Base-by-base conservation (phyloP, 2,329 filamentous ascomycete species). In the Colletotrichum sp. region DNA sequence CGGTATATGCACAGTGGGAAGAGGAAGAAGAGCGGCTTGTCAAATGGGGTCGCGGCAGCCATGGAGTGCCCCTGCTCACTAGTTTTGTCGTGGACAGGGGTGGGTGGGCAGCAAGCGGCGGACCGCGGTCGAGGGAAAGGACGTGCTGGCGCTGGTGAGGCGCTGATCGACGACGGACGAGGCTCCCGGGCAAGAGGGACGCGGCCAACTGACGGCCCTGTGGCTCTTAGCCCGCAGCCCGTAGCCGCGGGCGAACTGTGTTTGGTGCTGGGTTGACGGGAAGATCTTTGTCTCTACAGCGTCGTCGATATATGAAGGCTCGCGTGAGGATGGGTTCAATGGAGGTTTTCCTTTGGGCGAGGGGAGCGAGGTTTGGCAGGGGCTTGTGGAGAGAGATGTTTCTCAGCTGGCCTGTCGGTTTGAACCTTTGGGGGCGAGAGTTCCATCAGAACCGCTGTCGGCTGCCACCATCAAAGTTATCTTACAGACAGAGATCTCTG, bases 51-150 rank as follows among this genome's bases (percentile, higher is more conserved):
- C 43, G 73, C 59, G 59, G 48, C 71, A 64, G 43, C 48, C 65
- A 73, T 75, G 73, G 70, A 36, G 18, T 3, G 28, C 55, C 72
- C 72, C 63, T 72, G 72, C 55, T 69, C 59, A 7, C 34, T 69
- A 69, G 65, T 68, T 69, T 73, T 65, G 70, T 65, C 59, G 57
- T 75, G 18, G 64, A 69, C 73, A 73, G 59, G 73, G 70, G 34
- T 69, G 28, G 28, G 34, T 43, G 64, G 55, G 57, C 64, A 67
- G 70, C 64, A 73, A 21, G 43, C 43, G 28, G 64, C 18, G 70
- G 63, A 48, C 63, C 16, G 64, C 43, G n/a, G 43, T 52, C 43
- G 43, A 52, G n/a, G 10, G 43, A 52, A 48, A 39, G 63, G 48
- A 28, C 43, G 57, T 67, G 39, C 28, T 65, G 59, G 43, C 30